Percentiles rank a stretch among this genome's conserved stretches.
Evolutionary conservation across 495 filamentous ascomycete species (phyloP).

Genomic region (Penicillium subrubescens): DNA sequence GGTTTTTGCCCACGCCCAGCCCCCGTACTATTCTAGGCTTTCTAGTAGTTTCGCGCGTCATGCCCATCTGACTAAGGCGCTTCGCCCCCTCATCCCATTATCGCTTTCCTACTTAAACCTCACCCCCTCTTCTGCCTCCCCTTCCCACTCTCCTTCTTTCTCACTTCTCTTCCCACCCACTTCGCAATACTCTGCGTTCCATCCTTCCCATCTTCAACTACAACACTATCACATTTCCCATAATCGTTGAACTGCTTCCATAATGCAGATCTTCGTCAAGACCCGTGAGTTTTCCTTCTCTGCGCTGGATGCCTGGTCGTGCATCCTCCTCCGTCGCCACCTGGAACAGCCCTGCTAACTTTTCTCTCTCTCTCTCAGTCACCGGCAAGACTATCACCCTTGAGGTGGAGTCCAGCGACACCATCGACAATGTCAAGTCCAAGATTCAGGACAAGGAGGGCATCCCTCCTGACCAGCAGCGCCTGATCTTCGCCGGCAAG

Average conservation of each 20-base stretch:
- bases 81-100: slow-evolving; percentile 35
- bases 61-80: slow-evolving; percentile 40
- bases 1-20: neutral
- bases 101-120: slow-evolving; percentile 36
- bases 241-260: slow-evolving; percentile 25
- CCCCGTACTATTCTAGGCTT: neutral
- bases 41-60: slow-evolving; percentile 26
- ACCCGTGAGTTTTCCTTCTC: slow-evolving; percentile 66
- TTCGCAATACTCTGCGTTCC: slow-evolving; percentile 12
- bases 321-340: slow-evolving; percentile 10
- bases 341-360: slow-evolving; percentile 18
- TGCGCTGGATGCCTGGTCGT: neutral
- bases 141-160: slow-evolving; percentile 17
- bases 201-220: slow-evolving; percentile 13
- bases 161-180: slow-evolving; percentile 3
- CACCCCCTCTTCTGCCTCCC: slow-evolving; percentile 21
- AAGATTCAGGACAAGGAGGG: slow-evolving; percentile 99
- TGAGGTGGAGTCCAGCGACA: slow-evolving; percentile 97
- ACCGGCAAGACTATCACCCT: slow-evolving; percentile 99
- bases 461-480: slow-evolving; percentile 97
- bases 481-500: slow-evolving; percentile 98
- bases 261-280: slow-evolving; percentile 99
- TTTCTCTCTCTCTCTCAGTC: slow-evolving; percentile 36
- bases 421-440: slow-evolving; percentile 98
- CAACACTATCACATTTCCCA: slow-evolving; percentile 3